These are phyloP conservation scores for Zygoascus bituminiphila DNA, from an alignment of 805 yeast species.

Conservation along the genomic window DNA sequence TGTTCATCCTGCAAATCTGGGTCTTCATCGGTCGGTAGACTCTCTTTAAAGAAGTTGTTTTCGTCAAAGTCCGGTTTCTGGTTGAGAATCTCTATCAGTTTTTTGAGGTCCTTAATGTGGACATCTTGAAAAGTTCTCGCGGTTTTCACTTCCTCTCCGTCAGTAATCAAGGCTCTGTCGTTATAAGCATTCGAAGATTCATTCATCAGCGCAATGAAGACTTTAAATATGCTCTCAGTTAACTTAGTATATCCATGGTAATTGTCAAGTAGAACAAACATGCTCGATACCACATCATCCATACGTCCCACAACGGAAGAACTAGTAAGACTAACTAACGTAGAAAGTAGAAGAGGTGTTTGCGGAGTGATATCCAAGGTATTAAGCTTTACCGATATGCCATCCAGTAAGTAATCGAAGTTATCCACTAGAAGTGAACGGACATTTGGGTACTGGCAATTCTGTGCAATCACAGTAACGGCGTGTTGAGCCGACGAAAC, in stretches of 20 bases:
- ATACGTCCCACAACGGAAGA: constrained; percentile 53
- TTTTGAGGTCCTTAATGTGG: constrained; percentile 6
- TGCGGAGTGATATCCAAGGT: constrained; percentile 68
- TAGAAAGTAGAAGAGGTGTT: constrained; percentile 58
- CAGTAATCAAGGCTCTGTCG: constrained; percentile 11
- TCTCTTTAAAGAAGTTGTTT: constrained; percentile 20
- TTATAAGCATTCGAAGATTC: constrained; percentile 12
- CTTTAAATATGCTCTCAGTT: constrained; percentile 63
- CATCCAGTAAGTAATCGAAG: constrained; percentile 72
- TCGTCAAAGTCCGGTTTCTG: constrained; percentile 21
- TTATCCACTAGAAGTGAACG: constrained; percentile 51
- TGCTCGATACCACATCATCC: constrained; percentile 62
- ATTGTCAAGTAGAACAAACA: constrained; percentile 70
- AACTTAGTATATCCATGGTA: constrained; percentile 75
- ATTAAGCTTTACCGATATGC: constrained; percentile 61
- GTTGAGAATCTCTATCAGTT: constrained; percentile 18
- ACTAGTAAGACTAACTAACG: constrained; percentile 66
- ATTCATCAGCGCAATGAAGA: constrained; percentile 36
- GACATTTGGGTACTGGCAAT: constrained; percentile 46
- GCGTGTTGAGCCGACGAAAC: constrained; percentile 48
- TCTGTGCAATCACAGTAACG: constrained; percentile 40
- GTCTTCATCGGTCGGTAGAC: constrained; percentile 34
- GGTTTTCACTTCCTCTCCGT: constrained; percentile 8
- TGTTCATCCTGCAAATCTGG: constrained; percentile 20
- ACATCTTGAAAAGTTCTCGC: background rate